Evolutionary conservation across 2,329 filamentous ascomycete species (phyloP), one percentile per base, ranked within the genome.

Genomic region (Fusarium citri): DNA sequence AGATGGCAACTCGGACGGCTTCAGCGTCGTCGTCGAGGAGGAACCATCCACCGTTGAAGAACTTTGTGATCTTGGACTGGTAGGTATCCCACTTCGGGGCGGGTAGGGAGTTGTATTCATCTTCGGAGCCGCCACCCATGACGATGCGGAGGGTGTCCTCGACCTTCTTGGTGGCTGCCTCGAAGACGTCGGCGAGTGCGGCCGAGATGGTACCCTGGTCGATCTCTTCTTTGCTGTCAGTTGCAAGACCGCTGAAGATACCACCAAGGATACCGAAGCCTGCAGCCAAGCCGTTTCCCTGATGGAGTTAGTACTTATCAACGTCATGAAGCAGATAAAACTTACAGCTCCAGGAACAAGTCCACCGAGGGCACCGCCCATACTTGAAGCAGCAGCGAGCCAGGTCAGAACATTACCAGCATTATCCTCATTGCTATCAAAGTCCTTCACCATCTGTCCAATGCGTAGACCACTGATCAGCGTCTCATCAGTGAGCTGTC

Each of bases 1-100:
- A 34, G 22, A 70, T 65, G 15, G 62, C 55, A 3, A 66, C 56
- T 4, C 55, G 55, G 0, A 69, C 67, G 7, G 57, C 55, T 28
- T 59, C 67, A 1, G 57, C 57, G 5, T 70, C 67, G 28, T 70
- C 62, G 6, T 70, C 67, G 8, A 66, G 7, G 1, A 68, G 48
- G 43, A 66, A 68, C 65, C 65, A 68, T 5, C 65, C 63, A 7
- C 65, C 63, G 23, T 68, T 66, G 48, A 68, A 67, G 26, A 68
- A 63, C 48, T 68, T 68, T n/a, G 63, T 31, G 16, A 68, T 67
- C 56, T 63, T 68, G 43, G 57, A 54, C 51, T 63, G 47, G 20
- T 22, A 66, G 3, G 57, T 66, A 18, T 68, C 65, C 57, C 48
- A 62, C 26, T 58, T 56, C 8, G 65, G 65, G 6, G 65, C 63